phyloP scores from a whole-genome alignment of 2,329 filamentous ascomycete species.

The Penicillium sumatraense region DNA sequence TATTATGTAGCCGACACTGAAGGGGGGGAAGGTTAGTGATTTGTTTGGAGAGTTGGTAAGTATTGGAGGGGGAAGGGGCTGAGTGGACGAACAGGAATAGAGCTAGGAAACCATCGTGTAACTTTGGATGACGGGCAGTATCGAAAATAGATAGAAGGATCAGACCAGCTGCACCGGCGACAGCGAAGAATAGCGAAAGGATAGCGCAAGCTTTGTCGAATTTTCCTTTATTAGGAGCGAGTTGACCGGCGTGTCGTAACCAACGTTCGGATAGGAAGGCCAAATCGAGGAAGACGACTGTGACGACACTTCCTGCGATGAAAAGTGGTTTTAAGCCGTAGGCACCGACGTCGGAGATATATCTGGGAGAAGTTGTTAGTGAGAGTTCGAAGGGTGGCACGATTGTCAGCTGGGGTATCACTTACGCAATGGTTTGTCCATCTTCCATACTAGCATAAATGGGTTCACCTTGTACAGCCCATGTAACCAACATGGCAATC shows the following conservation, averaged over 20 bases:
- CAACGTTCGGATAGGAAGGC: slow-evolving; percentile 82
- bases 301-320: slow-evolving; percentile 64
- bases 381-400: neutral
- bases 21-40: slow-evolving; percentile 1
- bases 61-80: neutral
- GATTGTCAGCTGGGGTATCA: no score
- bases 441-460: slow-evolving; percentile 57
- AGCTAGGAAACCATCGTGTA: slow-evolving; percentile 77
- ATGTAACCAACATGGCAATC: slow-evolving; percentile 63
- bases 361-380: slow-evolving; percentile 29
- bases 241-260: slow-evolving; percentile 78
- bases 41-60: neutral
- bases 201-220: slow-evolving; percentile 46
- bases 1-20: slow-evolving; percentile 74
- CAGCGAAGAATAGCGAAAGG: slow-evolving; percentile 61
- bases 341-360: slow-evolving; percentile 62
- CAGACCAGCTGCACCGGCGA: slow-evolving; percentile 77
- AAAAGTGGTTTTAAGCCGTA: slow-evolving; percentile 64
- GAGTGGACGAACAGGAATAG: slow-evolving; percentile 69
- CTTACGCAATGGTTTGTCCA: slow-evolving; percentile 60
- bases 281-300: slow-evolving; percentile 78
- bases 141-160: slow-evolving; percentile 87
- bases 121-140: slow-evolving; percentile 66
- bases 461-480: slow-evolving; percentile 58
- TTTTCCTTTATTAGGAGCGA: slow-evolving; percentile 69